A percentile compares a stretch with the other conserved stretches of the same genome.
These are phyloP conservation scores for Lactarius akahatsu DNA, from an alignment of 768 basidiomycete genomes.

Conservation along the genomic window DNA sequence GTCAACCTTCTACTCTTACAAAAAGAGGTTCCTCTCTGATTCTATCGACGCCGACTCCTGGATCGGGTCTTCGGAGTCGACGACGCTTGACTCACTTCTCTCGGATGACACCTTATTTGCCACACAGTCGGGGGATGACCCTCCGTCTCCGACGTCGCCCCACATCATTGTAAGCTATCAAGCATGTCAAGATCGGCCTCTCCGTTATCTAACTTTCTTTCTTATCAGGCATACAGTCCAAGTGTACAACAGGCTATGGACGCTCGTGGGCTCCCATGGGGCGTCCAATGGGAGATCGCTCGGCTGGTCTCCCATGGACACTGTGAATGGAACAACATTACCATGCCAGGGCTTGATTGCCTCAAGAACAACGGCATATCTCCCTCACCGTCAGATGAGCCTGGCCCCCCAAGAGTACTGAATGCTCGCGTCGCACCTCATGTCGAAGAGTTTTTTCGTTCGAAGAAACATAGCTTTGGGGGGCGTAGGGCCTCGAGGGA, in stretches of 20 bases:
- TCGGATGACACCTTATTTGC: not conserved
- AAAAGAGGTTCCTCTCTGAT: not conserved
- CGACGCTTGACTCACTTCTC: not conserved
- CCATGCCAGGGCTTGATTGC: slow-evolving; percentile 34
- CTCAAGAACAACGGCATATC: slow-evolving; percentile 26
- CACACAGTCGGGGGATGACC: not conserved
- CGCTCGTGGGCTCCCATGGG: slow-evolving; percentile 32
- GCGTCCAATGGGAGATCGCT: slow-evolving; percentile 56
- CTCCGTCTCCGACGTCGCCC: not conserved
- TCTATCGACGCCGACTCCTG: not conserved
- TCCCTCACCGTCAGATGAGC: not conserved
- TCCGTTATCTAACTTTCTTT: not conserved
- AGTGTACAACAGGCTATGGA: slow-evolving; percentile 22
- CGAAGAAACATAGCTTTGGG: slow-evolving; percentile 1
- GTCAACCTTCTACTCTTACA: slow-evolving; percentile 6
- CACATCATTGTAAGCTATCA: slow-evolving; percentile 19
- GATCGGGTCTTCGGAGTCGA: not conserved
- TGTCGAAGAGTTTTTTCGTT: slow-evolving; percentile 9
- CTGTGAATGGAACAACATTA: slow-evolving; percentile 37
- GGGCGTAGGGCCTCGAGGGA: not conserved
- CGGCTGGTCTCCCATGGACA: slow-evolving; percentile 39
- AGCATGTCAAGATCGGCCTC: not conserved
- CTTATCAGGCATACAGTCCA: slow-evolving; percentile 18
- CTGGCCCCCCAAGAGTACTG: not conserved
- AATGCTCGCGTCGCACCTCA: not conserved